A percentile compares a stretch with the other conserved stretches of the same genome.
These are phyloP conservation scores for Musa troglodytarum DNA, from an alignment of 176 grass and related monocot genomes.

Conservation along the genomic window DNA sequence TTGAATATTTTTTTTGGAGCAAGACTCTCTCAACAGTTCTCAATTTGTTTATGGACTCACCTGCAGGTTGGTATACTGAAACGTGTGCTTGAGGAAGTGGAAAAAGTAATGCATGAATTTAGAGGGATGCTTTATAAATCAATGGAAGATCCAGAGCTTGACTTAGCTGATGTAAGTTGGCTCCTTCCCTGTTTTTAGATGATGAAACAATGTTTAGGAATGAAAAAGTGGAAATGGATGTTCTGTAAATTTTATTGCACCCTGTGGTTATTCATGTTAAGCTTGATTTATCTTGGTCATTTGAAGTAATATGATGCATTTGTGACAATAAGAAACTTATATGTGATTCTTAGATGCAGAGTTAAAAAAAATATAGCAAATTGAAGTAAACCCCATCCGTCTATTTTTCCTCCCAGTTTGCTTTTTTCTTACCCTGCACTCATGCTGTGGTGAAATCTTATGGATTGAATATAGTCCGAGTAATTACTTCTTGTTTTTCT, in stretches of 20 bases:
- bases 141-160: slow-evolving; percentile 97
- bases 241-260: neutral
- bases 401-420: too few relatives aligned
- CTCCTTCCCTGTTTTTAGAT: slow-evolving; percentile 18
- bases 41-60: slow-evolving; percentile 17
- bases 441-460: too few relatives aligned
- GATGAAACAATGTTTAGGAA: neutral
- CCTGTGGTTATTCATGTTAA: neutral
- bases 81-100: slow-evolving; percentile 92
- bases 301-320: neutral
- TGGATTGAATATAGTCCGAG: neutral
- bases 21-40: slow-evolving; percentile 12
- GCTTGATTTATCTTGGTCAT: neutral
- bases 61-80: slow-evolving; percentile 94
- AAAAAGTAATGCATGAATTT: slow-evolving; percentile 99
- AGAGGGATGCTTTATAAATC: slow-evolving; percentile 98
- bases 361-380: neutral
- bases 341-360: neutral
- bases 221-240: neutral
- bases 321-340: neutral
- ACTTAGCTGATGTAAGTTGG: slow-evolving; percentile 76
- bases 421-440: too few relatives aligned
- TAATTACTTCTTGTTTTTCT: neutral
- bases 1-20: neutral
- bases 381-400: neutral